Conservation (phyloP, 2,329 filamentous ascomycete genomes). For the Xylariaceae sp. region DNA sequence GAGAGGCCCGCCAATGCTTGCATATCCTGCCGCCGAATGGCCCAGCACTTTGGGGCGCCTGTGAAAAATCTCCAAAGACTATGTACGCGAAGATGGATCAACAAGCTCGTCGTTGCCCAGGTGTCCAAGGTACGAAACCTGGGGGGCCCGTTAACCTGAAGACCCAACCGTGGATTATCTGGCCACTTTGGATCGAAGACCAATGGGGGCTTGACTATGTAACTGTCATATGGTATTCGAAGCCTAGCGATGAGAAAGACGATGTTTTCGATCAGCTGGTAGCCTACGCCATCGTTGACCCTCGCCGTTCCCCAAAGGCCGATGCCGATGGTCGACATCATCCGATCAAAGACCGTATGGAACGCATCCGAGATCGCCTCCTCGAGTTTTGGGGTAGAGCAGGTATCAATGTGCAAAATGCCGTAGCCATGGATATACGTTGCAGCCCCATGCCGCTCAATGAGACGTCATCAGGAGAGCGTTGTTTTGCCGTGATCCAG, state of each 20-base stretch:
- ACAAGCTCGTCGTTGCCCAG: not conserved
- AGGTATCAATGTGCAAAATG: conserved; percentile 4
- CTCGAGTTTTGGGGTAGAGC: conserved; percentile 10
- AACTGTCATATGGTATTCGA: conserved; percentile 22
- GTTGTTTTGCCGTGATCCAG: conserved; percentile 27
- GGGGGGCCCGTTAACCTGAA: conserved; percentile 19
- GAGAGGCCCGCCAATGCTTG: conserved; percentile 4
- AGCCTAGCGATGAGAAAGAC: not conserved
- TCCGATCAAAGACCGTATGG: conserved; percentile 8
- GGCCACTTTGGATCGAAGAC: conserved; percentile 32
- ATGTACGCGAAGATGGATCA: conserved; percentile 21
- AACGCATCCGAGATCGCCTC: conserved; percentile 13
- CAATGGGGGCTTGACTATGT: conserved; percentile 26
- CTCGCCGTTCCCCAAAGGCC: conserved; percentile 17
- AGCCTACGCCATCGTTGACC: conserved; percentile 24
- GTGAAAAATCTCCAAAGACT: not conserved
- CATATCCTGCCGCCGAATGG: conserved; percentile 23
- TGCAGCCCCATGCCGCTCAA: conserved; percentile 23
- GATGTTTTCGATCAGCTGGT: conserved; percentile 12
- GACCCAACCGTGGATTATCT: conserved; percentile 23
- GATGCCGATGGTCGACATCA: conserved; percentile 8
- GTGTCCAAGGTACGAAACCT: conserved; percentile 3
- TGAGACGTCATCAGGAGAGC: conserved; percentile 29
- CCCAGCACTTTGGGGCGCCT: conserved; percentile 26
- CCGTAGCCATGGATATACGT: not conserved